phyloP scores from a whole-genome alignment of 495 filamentous ascomycete genomes.

The Neurospora sp. region DNA sequence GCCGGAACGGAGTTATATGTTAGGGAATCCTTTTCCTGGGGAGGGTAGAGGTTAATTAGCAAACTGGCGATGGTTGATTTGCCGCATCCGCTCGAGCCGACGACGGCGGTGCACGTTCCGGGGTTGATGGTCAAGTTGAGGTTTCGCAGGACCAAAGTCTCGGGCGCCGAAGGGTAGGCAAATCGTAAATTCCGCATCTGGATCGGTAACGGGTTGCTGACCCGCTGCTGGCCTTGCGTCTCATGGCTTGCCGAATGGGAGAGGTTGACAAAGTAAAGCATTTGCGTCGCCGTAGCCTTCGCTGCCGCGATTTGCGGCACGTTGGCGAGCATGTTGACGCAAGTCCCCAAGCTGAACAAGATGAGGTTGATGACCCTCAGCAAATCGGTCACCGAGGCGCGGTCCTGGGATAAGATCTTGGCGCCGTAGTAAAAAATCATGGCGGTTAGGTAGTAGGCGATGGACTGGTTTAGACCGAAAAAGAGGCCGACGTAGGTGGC shows the following conservation, averaged over 20 bases:
- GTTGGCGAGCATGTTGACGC: constrained; percentile 54
- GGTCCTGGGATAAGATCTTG: constrained; percentile 41
- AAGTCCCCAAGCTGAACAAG: constrained; percentile 68
- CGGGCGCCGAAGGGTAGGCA: constrained; percentile 53
- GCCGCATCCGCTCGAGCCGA: constrained; percentile 75
- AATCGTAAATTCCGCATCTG: constrained; percentile 51
- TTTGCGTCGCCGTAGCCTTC: constrained; percentile 57
- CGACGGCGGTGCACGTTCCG: constrained; percentile 61
- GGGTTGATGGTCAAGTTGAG: constrained; percentile 50
- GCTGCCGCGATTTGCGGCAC: constrained; percentile 74
- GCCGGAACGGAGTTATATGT: constrained; percentile 49
- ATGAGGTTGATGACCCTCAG: constrained; percentile 73
- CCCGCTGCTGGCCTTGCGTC: constrained; percentile 31
- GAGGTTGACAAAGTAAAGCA: constrained; percentile 59
- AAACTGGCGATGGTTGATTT: constrained; percentile 81
- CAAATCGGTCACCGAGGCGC: constrained; percentile 42
- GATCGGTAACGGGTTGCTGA: constrained; percentile 50
- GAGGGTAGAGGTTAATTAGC: constrained; percentile 41
- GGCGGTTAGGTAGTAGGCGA: constrained; percentile 62
- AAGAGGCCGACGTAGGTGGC: constrained; percentile 57
- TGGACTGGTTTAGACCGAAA: constrained; percentile 66
- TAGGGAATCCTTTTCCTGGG: constrained; percentile 24
- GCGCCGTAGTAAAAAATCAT: constrained; percentile 80
- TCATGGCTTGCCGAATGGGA: constrained; percentile 53
- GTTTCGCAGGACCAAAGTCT: constrained; percentile 43